Evolutionary conservation across 257 asterid species (phyloP).

Genomic region (Solanum lycopersicoides): DNA sequence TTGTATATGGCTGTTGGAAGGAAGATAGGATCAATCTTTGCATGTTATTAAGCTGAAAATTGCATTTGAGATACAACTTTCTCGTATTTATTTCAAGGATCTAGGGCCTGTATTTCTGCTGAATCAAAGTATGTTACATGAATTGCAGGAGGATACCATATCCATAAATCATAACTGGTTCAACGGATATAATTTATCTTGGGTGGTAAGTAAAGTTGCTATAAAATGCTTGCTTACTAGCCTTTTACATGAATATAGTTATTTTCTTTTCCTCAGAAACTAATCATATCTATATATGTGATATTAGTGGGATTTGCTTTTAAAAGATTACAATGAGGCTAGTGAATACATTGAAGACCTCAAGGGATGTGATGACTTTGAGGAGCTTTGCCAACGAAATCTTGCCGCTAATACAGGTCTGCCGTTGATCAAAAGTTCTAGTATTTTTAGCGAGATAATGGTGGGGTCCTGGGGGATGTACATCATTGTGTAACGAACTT

Average conservation of each 20-base stretch:
- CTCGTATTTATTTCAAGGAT: neutral
- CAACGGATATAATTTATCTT: slow-evolving; percentile 63
- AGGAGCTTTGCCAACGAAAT: slow-evolving; percentile 86
- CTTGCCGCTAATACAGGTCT: slow-evolving; percentile 93
- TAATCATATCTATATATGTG: neutral
- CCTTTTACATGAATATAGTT: neutral
- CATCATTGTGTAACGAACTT: neutral
- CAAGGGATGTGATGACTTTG: slow-evolving; percentile 86
- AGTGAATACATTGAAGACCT: slow-evolving; percentile 75
- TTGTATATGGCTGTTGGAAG: neutral
- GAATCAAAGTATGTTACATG: neutral
- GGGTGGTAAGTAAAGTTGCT: slow-evolving; percentile 57
- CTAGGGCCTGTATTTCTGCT: neutral
- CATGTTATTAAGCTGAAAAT: neutral
- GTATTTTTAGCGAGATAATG: neutral
- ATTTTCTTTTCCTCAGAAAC: neutral
- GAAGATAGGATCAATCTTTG: neutral
- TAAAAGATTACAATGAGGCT: slow-evolving; percentile 82
- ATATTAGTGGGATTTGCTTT: slow-evolving; percentile 89
- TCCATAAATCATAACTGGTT: slow-evolving; percentile 98
- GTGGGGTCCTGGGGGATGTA: neutral
- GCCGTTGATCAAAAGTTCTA: neutral
- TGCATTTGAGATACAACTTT: neutral
- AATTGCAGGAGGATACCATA: slow-evolving; percentile 81
- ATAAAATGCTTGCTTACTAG: neutral